Base-by-base conservation (phyloP, 2,329 filamentous ascomycete genomes). In the Colletotrichum ledebouriae region DNA sequence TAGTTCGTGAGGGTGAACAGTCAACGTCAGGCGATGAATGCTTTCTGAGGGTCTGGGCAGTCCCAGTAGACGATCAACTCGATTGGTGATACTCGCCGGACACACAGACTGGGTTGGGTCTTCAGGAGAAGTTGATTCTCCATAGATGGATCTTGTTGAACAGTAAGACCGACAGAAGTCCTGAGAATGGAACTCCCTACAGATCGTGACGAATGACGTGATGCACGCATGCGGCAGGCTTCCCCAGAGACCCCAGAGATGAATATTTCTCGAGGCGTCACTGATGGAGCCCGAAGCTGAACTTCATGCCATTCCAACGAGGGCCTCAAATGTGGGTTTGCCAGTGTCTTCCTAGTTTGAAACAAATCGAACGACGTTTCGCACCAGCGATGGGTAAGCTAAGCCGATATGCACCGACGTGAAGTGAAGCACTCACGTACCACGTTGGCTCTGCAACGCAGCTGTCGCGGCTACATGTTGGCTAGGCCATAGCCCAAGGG, bases 301-400 rank as follows among this genome's bases (percentile, higher is more conserved):
- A 34, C 13, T 34, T 20, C 25, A 17, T 47, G 25, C 25, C 29
- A 12, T 29, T 25, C 25, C n/a, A 53, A n/a, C 12, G 11, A 46
- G 25, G 59, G n/a, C 25, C 25, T 50, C 50, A 47, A 55, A 22
- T 25, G 46, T 13, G 41, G 7, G 10, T 22, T 53, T 50, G 37
- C n/a, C 47, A 29, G 22, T 39, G 55, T 46, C 42, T 42, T 17
- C 62, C 37, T 44, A 15, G n/a, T 69, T 46, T 69, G 66, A 69
- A 69, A 60, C 66, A 41, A 57, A 17, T 53, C 29, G 34, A 60
- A 56, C n/a, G 37, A 60, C 22, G 56, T 69, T 69, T 69, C 62
- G 56, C 34, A 34, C 60, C 22, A 22, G 49, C 50, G 33, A 58
- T 17, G 29, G 29, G 17, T 47, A 44, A 56, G 49, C 55, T 52